These are phyloP conservation scores for Erodium texanum DNA, from an alignment of 441 rosid species.

Conservation along the genomic window DNA sequence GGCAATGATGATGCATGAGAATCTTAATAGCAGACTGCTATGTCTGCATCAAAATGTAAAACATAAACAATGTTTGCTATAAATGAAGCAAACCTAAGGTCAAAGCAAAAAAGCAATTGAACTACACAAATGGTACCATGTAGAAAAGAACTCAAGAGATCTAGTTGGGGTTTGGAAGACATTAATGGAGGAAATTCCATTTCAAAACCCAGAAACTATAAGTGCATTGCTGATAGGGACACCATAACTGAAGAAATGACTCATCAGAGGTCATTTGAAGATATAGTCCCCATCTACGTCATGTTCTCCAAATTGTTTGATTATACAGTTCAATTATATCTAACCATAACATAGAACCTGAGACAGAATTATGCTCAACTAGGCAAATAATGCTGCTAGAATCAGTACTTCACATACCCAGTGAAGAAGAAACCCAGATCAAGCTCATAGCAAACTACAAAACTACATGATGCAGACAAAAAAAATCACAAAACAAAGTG, in stretches of 20 bases:
- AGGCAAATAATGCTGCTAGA: background rate
- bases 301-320: background rate
- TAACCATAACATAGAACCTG: background rate
- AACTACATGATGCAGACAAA: conserved; percentile 6
- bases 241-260: background rate
- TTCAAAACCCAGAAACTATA: background rate
- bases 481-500: conserved; percentile 1
- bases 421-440: conserved; percentile 17
- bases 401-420: background rate
- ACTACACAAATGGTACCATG: background rate
- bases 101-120: background rate
- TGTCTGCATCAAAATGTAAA: background rate
- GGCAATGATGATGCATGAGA: conserved; percentile 4
- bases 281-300: background rate
- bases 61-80: background rate
- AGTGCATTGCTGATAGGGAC: background rate
- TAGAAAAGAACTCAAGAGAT: background rate
- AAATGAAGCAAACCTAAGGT: background rate
- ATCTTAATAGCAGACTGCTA: background rate
- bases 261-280: background rate
- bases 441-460: no score
- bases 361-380: background rate
- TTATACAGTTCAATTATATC: background rate
- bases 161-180: background rate
- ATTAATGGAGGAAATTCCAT: background rate